Evolutionary conservation across 1,139 yeast genomes (phyloP).

Genomic region (Suhomyces wounanorum): DNA sequence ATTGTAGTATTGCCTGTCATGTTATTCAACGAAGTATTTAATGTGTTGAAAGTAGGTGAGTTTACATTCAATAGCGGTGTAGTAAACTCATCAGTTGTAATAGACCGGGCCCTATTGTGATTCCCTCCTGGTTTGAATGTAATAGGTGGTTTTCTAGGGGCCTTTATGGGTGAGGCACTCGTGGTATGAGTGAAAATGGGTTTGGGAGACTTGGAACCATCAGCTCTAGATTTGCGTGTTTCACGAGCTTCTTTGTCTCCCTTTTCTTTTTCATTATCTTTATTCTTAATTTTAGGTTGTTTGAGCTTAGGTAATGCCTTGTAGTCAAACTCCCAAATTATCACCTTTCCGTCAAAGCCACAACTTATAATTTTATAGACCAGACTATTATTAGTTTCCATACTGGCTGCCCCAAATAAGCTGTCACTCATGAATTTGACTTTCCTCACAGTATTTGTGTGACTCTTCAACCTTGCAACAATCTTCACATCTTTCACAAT

Average conservation of each 20-base stretch:
- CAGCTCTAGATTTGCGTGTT: slow-evolving; percentile 7
- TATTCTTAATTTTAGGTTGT: slow-evolving; percentile 6
- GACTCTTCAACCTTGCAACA: slow-evolving; percentile 61
- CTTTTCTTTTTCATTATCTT: slow-evolving; percentile 5
- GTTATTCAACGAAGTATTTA: slow-evolving; percentile 14
- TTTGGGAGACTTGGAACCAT: slow-evolving; percentile 11
- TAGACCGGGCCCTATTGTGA: slow-evolving; percentile 18
- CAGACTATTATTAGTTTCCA: slow-evolving; percentile 17
- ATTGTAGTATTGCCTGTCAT: slow-evolving; percentile 15
- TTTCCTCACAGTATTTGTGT: slow-evolving; percentile 61
- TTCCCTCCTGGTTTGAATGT: slow-evolving; percentile 9
- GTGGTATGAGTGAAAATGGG: slow-evolving; percentile 9
- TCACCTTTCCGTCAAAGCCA: slow-evolving; percentile 69
- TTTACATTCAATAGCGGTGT: slow-evolving; percentile 13
- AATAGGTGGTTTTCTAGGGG: slow-evolving; percentile 6
- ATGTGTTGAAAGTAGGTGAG: slow-evolving; percentile 13
- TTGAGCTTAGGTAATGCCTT: slow-evolving; percentile 56
- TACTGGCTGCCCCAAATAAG: slow-evolving; percentile 18
- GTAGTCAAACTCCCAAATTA: slow-evolving; percentile 76
- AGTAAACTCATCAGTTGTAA: slow-evolving; percentile 15
- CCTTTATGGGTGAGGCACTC: slow-evolving; percentile 14
- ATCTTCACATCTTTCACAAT: slow-evolving; percentile 44
- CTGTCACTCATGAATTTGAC: slow-evolving; percentile 37
- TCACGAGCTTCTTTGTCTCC: not conserved
- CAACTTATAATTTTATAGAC: slow-evolving; percentile 63